phyloP scores from a whole-genome alignment of 371 early-diverging fungal species.

The Capillidium heterosporum region DNA sequence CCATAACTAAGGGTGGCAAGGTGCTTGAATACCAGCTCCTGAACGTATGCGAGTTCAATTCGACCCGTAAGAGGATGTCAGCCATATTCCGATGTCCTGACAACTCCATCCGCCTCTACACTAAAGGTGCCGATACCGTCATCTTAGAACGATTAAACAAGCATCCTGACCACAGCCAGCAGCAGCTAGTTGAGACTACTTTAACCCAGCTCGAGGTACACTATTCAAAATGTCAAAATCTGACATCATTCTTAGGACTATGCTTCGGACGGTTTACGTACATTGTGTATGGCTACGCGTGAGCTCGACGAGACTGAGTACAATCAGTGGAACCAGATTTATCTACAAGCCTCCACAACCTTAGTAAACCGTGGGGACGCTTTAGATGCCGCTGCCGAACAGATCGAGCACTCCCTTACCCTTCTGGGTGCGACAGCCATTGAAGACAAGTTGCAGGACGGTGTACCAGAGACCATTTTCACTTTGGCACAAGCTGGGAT shows the following conservation, averaged over 20 bases:
- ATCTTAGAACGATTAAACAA: conserved; percentile 80
- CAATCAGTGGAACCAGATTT: conserved; percentile 56
- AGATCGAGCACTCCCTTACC: conserved; percentile 83
- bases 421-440: conserved; percentile 95
- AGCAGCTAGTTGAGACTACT: conserved; percentile 61
- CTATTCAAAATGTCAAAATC: neutral
- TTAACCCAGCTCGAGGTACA: conserved; percentile 47
- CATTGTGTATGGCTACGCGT: conserved; percentile 85
- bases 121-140: conserved; percentile 98
- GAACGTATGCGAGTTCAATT: conserved; percentile 93
- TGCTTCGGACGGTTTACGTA: conserved; percentile 81
- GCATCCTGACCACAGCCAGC: conserved; percentile 14
- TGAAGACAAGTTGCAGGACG: conserved; percentile 97
- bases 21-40: conserved; percentile 68
- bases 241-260: conserved; percentile 28
- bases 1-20: conserved; percentile 37
- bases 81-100: conserved; percentile 81
- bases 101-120: conserved; percentile 77
- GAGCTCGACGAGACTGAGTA: conserved; percentile 82
- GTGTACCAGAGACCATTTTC: conserved; percentile 92
- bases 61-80: conserved; percentile 94
- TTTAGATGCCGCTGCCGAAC: conserved; percentile 78
- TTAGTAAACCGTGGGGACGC: conserved; percentile 71
- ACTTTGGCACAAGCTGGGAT: conserved; percentile 89
- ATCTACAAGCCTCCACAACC: conserved; percentile 76